Base-by-base conservation (phyloP, 73 alveolate species). In the Tetrahymena thermophila region DNA sequence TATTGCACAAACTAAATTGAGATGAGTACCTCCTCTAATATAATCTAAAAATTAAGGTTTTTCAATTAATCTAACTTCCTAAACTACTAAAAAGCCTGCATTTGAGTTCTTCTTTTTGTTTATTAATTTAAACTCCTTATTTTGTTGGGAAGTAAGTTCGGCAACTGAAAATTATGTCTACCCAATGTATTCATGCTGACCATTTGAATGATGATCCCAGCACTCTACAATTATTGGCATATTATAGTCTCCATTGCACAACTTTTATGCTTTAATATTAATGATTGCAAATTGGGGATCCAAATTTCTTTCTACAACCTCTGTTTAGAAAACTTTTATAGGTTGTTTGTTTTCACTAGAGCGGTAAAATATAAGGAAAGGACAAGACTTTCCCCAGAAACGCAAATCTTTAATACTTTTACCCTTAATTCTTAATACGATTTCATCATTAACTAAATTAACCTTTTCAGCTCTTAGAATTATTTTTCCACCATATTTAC, bases 21-120 rank as follows among this genome's bases (percentile, higher is more conserved):
- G 95, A 94, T 94, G 97, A 35, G 99, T 96, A 40, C 99, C 99
- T 50, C 99, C 99, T 93, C 96, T 95, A n/a, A 99, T 96, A 96
- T 98, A 99, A 95, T 99, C 99, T 83, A 98, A 84, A 96, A 99
- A 98, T 40, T 57, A 38, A 21, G 93, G 95, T 56, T 50, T 85
- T 19, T 84, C 35, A 19, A 50, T 50, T 34, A 94, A 34, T 43
- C 35, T 83, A 95, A 95, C 71, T 42, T 50, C 71, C 25, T 56
- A 34, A 34, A 95, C 55, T 19, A 9, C 1, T 19, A 95, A 7
- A 2, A 3, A 35, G 13, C 95, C 97, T 37, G 89, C 96, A 13
- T 56, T 56, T 23, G 89, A 71, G 31, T 71, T 71, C 89, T 71
- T 71, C 89, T 71, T 71, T 71, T 71, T 71, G 37, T 71, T 71